Percentiles rank a stretch among this genome's conserved stretches.
Conservation (phyloP, 1,284 basidiomycete genomes). For the Malassezia dermatis region DNA sequence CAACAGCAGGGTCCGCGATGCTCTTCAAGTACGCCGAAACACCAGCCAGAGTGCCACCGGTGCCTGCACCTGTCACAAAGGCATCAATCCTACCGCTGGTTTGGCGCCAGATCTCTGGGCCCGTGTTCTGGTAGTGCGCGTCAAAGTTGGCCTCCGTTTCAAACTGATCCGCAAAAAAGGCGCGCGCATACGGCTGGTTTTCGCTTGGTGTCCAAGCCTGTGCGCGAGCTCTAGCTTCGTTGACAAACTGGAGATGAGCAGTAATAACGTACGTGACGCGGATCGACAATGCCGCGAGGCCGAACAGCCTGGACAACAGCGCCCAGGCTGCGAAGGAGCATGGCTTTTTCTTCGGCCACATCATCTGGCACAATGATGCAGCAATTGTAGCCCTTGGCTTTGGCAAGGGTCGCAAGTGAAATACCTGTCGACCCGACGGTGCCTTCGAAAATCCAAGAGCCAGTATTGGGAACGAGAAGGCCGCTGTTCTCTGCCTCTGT, state of each 20-base stretch:
- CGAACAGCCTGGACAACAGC: constrained; percentile 64
- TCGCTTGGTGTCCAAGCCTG: constrained; percentile 21
- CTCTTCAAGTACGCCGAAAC: constrained; percentile 64
- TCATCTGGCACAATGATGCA: constrained; percentile 50
- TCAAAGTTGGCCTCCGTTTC: constrained; percentile 79
- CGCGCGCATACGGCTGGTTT: constrained; percentile 29
- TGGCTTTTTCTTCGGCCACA: constrained; percentile 77
- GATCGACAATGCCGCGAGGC: constrained; percentile 44
- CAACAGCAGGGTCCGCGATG: constrained; percentile 2
- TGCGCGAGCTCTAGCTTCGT: constrained; percentile 36
- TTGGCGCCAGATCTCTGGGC: constrained; percentile 90
- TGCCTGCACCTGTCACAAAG: constrained; percentile 92
- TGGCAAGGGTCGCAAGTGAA: constrained; percentile 70
- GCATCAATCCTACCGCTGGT: constrained; percentile 71
- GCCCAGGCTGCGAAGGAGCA: constrained; percentile 70
- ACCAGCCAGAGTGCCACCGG: constrained; percentile 88
- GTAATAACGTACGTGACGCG: constrained; percentile 23
- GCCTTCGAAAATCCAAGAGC: constrained; percentile 90
- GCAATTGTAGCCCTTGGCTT: constrained; percentile 56
- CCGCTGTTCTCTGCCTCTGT: constrained; percentile 78
- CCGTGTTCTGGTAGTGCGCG: constrained; percentile 81
- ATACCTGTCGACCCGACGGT: constrained; percentile 89
- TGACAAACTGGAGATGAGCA: constrained; percentile 29
- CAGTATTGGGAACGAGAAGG: constrained; percentile 71
- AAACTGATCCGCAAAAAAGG: constrained; percentile 68